Evolutionary conservation across 2,329 filamentous ascomycete species (phyloP).

Genomic region (Apiospora sp.): DNA sequence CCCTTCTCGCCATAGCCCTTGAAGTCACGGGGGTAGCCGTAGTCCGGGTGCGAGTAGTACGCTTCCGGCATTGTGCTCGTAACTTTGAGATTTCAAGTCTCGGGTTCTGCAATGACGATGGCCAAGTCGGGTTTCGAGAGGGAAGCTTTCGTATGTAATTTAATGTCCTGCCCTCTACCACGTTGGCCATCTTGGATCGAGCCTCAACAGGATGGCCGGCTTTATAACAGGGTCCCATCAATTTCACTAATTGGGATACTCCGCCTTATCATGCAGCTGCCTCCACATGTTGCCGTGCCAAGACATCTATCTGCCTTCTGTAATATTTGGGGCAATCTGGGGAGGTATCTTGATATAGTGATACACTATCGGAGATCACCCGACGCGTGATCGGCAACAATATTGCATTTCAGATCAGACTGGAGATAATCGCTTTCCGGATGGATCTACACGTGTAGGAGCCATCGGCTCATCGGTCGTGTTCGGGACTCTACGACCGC

Average conservation of each 20-base stretch:
- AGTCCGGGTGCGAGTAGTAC: conserved; percentile 41
- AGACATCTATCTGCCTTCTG: not conserved
- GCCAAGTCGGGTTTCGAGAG: not conserved
- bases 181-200: not conserved
- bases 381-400: not conserved
- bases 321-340: not conserved
- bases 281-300: not conserved
- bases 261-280: conserved; percentile 1
- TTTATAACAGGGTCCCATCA: not conserved
- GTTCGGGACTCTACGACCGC: not conserved
- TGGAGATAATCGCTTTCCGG: not conserved
- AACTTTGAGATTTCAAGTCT: not conserved
- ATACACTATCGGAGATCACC: not conserved
- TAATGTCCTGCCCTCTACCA: not conserved
- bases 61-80: conserved; percentile 37
- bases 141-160: not conserved
- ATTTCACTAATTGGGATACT: not conserved
- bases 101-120: not conserved
- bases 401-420: not conserved
- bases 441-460: not conserved
- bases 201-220: not conserved
- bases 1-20: conserved; percentile 51
- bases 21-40: conserved; percentile 43
- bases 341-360: not conserved
- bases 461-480: not conserved